phyloP scores from a whole-genome alignment of 176 grass and related monocot genomes.

The Neostapfia colusana region DNA sequence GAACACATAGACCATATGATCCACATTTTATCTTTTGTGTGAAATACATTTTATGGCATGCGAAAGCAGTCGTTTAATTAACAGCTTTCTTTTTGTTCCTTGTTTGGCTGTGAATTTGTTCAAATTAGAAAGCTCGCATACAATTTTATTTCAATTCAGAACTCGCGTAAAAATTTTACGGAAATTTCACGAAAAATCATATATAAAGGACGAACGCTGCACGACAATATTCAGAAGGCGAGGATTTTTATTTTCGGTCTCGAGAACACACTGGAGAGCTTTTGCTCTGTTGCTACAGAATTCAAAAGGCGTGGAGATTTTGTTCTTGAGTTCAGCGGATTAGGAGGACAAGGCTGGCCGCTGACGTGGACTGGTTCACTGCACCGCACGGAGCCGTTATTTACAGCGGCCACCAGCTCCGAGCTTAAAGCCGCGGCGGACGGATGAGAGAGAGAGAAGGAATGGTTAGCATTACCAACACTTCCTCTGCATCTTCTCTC shows the following conservation, averaged over 20 bases:
- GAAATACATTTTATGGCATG: background rate
- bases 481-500: slow-evolving; percentile 13
- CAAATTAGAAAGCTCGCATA: background rate
- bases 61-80: background rate
- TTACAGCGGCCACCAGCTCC: slow-evolving; percentile 31
- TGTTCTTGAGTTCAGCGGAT: no score
- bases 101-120: background rate
- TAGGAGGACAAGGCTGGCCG: no score
- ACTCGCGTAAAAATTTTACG: no score
- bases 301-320: no score
- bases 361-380: slow-evolving; percentile 24
- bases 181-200: no score
- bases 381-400: slow-evolving; percentile 20
- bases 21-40: background rate
- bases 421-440: slow-evolving; percentile 34
- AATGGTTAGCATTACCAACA: background rate
- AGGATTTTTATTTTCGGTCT: no score
- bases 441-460: background rate
- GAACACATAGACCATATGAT: background rate
- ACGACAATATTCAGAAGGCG: no score
- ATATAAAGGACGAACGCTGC: no score
- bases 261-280: no score
- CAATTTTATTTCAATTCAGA: no score
- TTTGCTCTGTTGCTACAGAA: no score
- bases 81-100: background rate